phyloP scores from a whole-genome alignment of 2,329 filamentous ascomycete genomes.

The Tolypocladium tropicale region DNA sequence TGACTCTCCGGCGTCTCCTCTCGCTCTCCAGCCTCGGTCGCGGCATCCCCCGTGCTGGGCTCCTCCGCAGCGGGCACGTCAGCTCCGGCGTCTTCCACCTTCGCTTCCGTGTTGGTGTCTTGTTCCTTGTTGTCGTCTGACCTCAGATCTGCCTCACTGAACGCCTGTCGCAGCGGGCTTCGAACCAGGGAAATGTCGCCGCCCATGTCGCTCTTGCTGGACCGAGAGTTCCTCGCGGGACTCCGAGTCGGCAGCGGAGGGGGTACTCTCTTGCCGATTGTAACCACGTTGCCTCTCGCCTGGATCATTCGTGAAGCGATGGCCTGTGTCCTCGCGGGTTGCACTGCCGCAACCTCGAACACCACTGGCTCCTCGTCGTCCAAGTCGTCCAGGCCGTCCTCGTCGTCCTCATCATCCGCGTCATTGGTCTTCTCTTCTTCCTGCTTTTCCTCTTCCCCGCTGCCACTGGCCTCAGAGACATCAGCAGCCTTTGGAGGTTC shows the following conservation, averaged over 20 bases:
- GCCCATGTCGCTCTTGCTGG: slow-evolving; percentile 44
- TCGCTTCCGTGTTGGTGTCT: background rate
- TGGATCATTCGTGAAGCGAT: slow-evolving; percentile 56
- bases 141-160: slow-evolving; percentile 22
- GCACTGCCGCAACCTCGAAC: slow-evolving; percentile 53
- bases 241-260: slow-evolving; percentile 72
- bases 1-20: background rate
- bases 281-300: slow-evolving; percentile 70
- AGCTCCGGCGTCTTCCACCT: background rate
- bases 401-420: slow-evolving; percentile 29
- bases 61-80: background rate
- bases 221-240: slow-evolving; percentile 50
- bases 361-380: slow-evolving; percentile 57
- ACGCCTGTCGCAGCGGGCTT: slow-evolving; percentile 42
- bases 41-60: background rate
- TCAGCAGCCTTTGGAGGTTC: slow-evolving; percentile 11
- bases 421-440: slow-evolving; percentile 14
- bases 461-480: slow-evolving; percentile 12
- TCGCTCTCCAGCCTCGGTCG: background rate
- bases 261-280: slow-evolving; percentile 69
- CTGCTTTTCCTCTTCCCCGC: slow-evolving; percentile 12
- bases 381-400: slow-evolving; percentile 38
- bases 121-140: slow-evolving; percentile 12
- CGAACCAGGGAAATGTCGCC: slow-evolving; percentile 42
- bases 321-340: slow-evolving; percentile 44